Percentiles rank a stretch among this genome's conserved stretches.
phyloP scores from a whole-genome alignment of 139 green algal species.

The Micractinium conductrix region DNA sequence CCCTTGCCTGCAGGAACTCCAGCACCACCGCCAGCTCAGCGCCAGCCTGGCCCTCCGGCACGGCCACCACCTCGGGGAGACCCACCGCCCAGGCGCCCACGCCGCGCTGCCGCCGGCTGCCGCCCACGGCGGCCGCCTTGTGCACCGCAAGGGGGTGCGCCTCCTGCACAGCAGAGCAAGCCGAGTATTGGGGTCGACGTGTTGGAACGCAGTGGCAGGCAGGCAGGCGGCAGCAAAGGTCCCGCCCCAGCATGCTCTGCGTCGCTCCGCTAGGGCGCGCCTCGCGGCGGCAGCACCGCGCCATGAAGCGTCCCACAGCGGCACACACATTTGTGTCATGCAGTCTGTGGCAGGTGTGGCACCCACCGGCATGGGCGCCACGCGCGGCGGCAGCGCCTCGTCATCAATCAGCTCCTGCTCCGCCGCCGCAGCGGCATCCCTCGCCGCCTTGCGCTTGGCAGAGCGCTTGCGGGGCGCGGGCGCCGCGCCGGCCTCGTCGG shows the following conservation, averaged over 20 bases:
- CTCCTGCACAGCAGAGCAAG: slow-evolving; percentile 24
- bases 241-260: no score
- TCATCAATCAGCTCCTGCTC: slow-evolving; percentile 16
- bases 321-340: no score
- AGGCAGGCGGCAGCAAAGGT: no score
- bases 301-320: no score
- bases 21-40: slow-evolving; percentile 52
- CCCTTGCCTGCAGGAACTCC: slow-evolving; percentile 49
- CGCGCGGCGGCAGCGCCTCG: background rate
- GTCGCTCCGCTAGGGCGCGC: no score
- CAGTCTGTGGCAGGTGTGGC: no score
- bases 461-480: background rate
- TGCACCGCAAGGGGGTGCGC: slow-evolving; percentile 6
- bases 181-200: no score
- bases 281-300: no score
- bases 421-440: background rate
- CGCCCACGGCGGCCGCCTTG: slow-evolving; percentile 3
- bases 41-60: slow-evolving; percentile 33
- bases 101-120: slow-evolving; percentile 2
- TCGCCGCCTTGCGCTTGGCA: background rate
- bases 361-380: background rate
- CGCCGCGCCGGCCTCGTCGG: background rate
- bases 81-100: slow-evolving; percentile 13
- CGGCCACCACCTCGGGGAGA: background rate
- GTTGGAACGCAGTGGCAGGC: no score